A percentile compares a stretch with the other conserved stretches of the same genome.
Conservation (phyloP, 768 basidiomycete genomes). For the Ephemerocybe angulata region DNA sequence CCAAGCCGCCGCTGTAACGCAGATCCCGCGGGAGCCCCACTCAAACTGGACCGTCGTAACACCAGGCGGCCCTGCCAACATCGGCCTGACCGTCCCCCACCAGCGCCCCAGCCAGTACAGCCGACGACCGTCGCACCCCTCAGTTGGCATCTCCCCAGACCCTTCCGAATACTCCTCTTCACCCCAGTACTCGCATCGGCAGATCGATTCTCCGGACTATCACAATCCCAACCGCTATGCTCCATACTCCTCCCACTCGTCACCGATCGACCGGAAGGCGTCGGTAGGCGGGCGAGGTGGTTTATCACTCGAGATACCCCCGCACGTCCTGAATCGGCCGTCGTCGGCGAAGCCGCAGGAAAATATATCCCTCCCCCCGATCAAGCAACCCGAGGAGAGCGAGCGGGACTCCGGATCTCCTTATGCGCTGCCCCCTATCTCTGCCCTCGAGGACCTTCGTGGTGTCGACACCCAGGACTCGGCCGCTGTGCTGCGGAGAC, state of each 20-base stretch:
- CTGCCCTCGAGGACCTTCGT: slow-evolving; percentile 61
- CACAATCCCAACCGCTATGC: slow-evolving; percentile 21
- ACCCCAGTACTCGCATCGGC: slow-evolving; percentile 5
- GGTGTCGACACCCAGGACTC: slow-evolving; percentile 53
- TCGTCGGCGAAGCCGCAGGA: slow-evolving; percentile 27
- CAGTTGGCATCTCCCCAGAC: slow-evolving; percentile 14
- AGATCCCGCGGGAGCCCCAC: slow-evolving; percentile 26
- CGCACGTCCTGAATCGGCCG: slow-evolving; percentile 13
- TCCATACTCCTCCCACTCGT: slow-evolving; percentile 20
- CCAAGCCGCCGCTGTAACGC: slow-evolving; percentile 28
- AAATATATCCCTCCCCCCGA: slow-evolving; percentile 39
- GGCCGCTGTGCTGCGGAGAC: slow-evolving; percentile 60
- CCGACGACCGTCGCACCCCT: slow-evolving; percentile 11
- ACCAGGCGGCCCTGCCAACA: slow-evolving; percentile 20
- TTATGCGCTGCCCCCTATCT: slow-evolving; percentile 65
- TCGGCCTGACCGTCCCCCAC: slow-evolving; percentile 5
- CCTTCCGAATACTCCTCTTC: slow-evolving; percentile 17
- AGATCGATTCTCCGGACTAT: slow-evolving; percentile 8
- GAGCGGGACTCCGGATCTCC: slow-evolving; percentile 28
- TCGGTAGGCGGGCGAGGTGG: slow-evolving; percentile 15
- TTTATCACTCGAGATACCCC: slow-evolving; percentile 32
- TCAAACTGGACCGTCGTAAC: slow-evolving; percentile 50
- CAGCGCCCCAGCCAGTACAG: neutral
- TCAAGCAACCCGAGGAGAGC: slow-evolving; percentile 28
- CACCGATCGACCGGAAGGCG: slow-evolving; percentile 17